These are phyloP conservation scores for Paragyromitra xinjiangensis DNA, from an alignment of 495 filamentous ascomycete species.

Conservation along the genomic window DNA sequence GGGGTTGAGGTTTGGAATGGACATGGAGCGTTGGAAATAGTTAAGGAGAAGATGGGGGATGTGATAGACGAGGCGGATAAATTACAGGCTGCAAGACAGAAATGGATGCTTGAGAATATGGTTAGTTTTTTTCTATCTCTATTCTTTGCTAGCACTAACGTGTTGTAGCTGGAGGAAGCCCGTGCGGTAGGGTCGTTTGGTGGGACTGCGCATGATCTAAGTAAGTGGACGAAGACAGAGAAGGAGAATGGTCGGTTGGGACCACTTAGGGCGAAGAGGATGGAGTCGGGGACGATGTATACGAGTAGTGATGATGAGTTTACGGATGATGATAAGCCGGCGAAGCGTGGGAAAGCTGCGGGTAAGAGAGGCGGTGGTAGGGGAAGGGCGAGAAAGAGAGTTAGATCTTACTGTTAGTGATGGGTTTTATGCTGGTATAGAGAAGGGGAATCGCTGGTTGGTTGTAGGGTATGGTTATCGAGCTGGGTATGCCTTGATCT, in stretches of 20 bases:
- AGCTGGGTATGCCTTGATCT: not conserved
- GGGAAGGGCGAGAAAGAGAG: not conserved
- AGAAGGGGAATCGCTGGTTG: not conserved
- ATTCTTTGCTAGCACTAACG: not conserved
- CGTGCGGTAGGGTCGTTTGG: slow-evolving; percentile 1
- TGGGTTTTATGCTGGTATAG: not conserved
- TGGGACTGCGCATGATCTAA: slow-evolving; percentile 18
- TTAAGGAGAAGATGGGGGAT: slow-evolving; percentile 4
- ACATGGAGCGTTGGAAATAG: slow-evolving; percentile 5
- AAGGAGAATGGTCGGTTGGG: slow-evolving; percentile 16
- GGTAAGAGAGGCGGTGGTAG: not conserved
- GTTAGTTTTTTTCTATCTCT: not conserved
- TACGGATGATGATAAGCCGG: slow-evolving; percentile 8
- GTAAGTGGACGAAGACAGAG: slow-evolving; percentile 22
- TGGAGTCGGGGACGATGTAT: slow-evolving; percentile 10
- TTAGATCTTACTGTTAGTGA: slow-evolving; percentile 21
- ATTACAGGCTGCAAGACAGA: slow-evolving; percentile 11
- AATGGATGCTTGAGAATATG: slow-evolving; percentile 18
- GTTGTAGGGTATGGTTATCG: not conserved
- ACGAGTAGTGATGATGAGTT: slow-evolving; percentile 17
- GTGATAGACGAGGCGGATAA: slow-evolving; percentile 21
- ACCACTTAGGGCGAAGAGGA: slow-evolving; percentile 12
- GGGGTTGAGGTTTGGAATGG: slow-evolving; percentile 10
- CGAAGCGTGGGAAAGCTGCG: not conserved
- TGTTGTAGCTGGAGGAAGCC: slow-evolving; percentile 5